These are phyloP conservation scores for Terfezia boudieri DNA, from an alignment of 495 filamentous ascomycete species.

Conservation along the genomic window DNA sequence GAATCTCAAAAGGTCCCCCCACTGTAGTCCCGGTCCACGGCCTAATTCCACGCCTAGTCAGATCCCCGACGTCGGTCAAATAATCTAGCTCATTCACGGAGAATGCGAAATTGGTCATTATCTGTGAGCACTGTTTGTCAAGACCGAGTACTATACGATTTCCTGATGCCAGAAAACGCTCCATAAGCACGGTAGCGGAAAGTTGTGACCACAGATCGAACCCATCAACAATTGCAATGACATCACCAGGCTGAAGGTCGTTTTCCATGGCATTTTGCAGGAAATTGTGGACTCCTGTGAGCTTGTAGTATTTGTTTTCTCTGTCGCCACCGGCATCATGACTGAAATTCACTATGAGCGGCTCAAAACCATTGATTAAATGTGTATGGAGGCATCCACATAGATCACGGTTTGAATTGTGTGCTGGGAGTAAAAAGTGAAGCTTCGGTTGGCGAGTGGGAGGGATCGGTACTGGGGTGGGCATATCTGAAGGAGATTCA, in stretches of 20 bases:
- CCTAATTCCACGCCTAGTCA: background rate
- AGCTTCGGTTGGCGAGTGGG: background rate
- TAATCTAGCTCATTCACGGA: background rate
- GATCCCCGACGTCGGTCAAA: background rate
- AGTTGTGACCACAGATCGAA: constrained; percentile 18
- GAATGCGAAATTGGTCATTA: background rate
- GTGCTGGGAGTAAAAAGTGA: background rate
- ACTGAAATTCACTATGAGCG: background rate
- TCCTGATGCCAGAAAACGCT: constrained; percentile 3
- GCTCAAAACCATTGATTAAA: background rate
- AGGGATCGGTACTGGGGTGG: background rate
- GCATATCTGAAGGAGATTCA: no score
- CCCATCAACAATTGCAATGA: constrained; percentile 11
- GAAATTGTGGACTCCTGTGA: background rate
- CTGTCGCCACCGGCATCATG: background rate
- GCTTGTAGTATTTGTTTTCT: background rate
- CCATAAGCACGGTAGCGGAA: constrained; percentile 11
- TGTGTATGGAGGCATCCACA: background rate
- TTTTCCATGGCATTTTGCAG: background rate
- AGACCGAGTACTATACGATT: constrained; percentile 8
- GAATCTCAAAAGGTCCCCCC: background rate
- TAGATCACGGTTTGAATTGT: background rate
- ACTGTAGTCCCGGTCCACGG: background rate
- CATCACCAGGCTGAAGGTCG: background rate
- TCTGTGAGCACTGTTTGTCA: constrained; percentile 7